Percentiles rank a stretch among this genome's conserved stretches.
These are phyloP conservation scores for Rutstroemia sp. DNA, from an alignment of 2,329 filamentous ascomycete genomes.

Conservation along the genomic window DNA sequence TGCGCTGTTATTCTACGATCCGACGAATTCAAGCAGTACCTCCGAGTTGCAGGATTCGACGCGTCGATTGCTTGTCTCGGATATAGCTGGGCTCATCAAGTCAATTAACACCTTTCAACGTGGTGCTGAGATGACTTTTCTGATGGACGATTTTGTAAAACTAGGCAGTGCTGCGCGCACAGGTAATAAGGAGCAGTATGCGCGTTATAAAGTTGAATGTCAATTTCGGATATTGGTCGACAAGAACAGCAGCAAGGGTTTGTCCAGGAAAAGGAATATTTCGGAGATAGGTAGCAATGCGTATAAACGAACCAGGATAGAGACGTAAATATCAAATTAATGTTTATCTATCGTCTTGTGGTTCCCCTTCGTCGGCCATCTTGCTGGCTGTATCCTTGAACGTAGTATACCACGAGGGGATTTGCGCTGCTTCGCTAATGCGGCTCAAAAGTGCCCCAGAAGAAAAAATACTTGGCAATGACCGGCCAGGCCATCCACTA, in stretches of 20 bases:
- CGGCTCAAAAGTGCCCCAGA: too few relatives aligned
- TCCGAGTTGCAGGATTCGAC: not conserved
- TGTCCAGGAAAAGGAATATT: not conserved
- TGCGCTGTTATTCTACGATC: not conserved
- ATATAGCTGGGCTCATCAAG: not conserved
- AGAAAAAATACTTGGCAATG: too few relatives aligned
- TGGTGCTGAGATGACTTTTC: not conserved
- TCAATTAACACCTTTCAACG: not conserved
- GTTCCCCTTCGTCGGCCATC: too few relatives aligned
- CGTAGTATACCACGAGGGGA: too few relatives aligned
- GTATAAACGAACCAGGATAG: not conserved
- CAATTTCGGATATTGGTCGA: not conserved
- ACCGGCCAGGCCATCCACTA: too few relatives aligned
- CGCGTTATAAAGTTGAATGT: not conserved
- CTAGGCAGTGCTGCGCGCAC: not conserved
- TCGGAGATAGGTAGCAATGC: not conserved
- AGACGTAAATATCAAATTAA: not conserved
- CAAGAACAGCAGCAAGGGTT: not conserved
- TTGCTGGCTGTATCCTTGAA: too few relatives aligned
- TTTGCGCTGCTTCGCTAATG: too few relatives aligned
- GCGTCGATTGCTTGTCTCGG: not conserved
- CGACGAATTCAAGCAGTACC: not conserved
- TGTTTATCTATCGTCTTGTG: not conserved
- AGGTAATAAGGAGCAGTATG: not conserved
- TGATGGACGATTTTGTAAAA: not conserved